These are phyloP conservation scores for Seiridium cupressi DNA, from an alignment of 2,329 filamentous ascomycete species.

Conservation along the genomic window DNA sequence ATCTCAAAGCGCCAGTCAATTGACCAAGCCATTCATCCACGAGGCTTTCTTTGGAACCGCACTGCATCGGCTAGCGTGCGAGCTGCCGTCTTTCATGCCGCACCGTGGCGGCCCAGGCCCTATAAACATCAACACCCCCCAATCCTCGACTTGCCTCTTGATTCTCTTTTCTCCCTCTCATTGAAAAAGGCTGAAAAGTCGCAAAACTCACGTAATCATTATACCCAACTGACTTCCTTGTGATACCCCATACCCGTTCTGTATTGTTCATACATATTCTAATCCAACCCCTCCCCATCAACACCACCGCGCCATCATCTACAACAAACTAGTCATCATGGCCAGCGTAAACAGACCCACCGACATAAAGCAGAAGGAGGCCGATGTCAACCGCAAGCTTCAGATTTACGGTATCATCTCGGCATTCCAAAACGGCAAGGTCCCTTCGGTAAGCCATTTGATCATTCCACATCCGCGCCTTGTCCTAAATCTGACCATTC, in stretches of 20 bases:
- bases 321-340: slow-evolving; percentile 19
- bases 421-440: slow-evolving; percentile 87
- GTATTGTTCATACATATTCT: not conserved
- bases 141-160: not conserved
- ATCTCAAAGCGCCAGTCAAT: not conserved
- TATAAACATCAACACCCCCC: slow-evolving; percentile 3
- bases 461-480: not conserved
- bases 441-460: slow-evolving; percentile 71
- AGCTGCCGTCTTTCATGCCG: not conserved
- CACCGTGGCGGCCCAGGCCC: no score
- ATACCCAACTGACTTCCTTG: slow-evolving; percentile 6
- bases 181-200: not conserved
- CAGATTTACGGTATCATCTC: slow-evolving; percentile 87
- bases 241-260: slow-evolving; percentile 7
- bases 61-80: not conserved
- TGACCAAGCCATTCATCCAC: not conserved
- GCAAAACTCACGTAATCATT: not conserved
- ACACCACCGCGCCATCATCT: not conserved
- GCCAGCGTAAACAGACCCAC: slow-evolving; percentile 68
- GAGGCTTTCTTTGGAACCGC: not conserved
- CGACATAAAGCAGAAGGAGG: slow-evolving; percentile 74
- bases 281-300: not conserved
- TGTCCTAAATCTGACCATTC: slow-evolving; percentile 10
- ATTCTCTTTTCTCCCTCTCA: not conserved
- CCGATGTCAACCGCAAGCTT: slow-evolving; percentile 88